Evolutionary conservation across 2,329 filamentous ascomycete species (phyloP), one percentile per base, ranked within the genome.

Genomic region (Fusarium devonianum): DNA sequence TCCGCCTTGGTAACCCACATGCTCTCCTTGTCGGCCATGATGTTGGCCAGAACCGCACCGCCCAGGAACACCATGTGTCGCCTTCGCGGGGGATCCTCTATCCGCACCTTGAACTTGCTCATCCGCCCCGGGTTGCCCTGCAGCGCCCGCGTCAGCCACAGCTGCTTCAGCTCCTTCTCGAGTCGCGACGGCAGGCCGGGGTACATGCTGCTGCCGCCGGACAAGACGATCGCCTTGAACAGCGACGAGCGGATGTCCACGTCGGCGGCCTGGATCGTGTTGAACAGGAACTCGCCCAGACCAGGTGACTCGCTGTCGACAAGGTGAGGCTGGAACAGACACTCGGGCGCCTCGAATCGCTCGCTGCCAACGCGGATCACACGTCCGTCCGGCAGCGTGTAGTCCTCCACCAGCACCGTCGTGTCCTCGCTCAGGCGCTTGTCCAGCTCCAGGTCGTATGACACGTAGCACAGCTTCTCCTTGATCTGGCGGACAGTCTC

Each of bases 21-120:
- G 72, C 88, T 89, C 73, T 97, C 91, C 78, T 97, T 97, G 76
- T 97, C 92, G 34, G 94, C 92, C 89, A 99, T 97, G 73, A 99
- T 95, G 72, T 97, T 97, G 65, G 94, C 94, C 67, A 99, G 79
- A 56, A 99, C 94, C 18, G 94, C 94, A 65, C 94, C 94, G 49
- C 94, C 94, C 46, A 99, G 77, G 82, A 99, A 97, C n/a, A 99
- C 94, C 92, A 99, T 97, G 79, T 99, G 94, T 74, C 93, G 84
- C 77, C 94, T 85, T 75, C 94, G 84, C 23, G 94, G 94, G 40
- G 94, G 94, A 73, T 99, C 94, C 74, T 99, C 94, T 79, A 99
- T 97, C 73, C 94, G 86, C 62, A 99, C 93, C 84, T 97, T 99
- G 83, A 99, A 99, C 86, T 97, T 99, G 86, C 85, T 90, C 68